These are phyloP conservation scores for Limnanthes douglasii DNA, from an alignment of 345 rosid species.

Conservation along the genomic window DNA sequence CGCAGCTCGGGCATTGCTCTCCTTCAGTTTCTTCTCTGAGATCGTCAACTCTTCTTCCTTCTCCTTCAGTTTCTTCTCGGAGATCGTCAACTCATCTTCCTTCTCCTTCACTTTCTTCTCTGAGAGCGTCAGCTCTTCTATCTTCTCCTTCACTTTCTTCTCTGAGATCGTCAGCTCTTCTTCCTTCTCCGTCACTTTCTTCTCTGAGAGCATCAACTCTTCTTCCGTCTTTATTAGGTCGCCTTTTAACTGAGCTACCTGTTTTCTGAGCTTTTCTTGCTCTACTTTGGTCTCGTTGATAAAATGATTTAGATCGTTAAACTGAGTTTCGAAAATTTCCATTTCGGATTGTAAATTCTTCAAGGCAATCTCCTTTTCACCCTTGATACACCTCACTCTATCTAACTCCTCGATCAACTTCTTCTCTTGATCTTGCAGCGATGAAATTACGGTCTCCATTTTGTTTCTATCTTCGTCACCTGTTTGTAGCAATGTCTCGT, in stretches of 20 bases:
- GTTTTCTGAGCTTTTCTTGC: conserved; percentile 54
- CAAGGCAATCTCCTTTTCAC: conserved; percentile 28
- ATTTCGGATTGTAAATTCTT: conserved; percentile 27
- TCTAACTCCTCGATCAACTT: conserved; percentile 24
- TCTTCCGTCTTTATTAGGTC: conserved; percentile 65
- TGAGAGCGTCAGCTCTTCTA: no score
- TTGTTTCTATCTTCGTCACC: conserved; percentile 25
- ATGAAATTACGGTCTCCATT: conserved; percentile 19
- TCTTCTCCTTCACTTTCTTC: no score
- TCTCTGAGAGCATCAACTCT: conserved; percentile 25
- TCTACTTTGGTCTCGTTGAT: conserved; percentile 26
- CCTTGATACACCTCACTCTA: conserved; percentile 20
- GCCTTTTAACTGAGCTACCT: conserved; percentile 31
- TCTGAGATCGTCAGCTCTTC: no score
- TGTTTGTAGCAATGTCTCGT: conserved; percentile 25
- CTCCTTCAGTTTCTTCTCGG: no score
- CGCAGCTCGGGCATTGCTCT: conserved; percentile 22
- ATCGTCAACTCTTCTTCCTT: no score
- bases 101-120: no score
- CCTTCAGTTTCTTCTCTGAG: no score
- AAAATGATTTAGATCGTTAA: conserved; percentile 26
- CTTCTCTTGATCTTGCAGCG: conserved; percentile 31
- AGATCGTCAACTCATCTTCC: no score
- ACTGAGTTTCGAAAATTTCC: conserved; percentile 22
- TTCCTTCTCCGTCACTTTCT: no score